Evolutionary conservation across 345 rosid genomes (phyloP), one percentile per base, ranked within the genome.

Genomic region (Trapa bicornis): DNA sequence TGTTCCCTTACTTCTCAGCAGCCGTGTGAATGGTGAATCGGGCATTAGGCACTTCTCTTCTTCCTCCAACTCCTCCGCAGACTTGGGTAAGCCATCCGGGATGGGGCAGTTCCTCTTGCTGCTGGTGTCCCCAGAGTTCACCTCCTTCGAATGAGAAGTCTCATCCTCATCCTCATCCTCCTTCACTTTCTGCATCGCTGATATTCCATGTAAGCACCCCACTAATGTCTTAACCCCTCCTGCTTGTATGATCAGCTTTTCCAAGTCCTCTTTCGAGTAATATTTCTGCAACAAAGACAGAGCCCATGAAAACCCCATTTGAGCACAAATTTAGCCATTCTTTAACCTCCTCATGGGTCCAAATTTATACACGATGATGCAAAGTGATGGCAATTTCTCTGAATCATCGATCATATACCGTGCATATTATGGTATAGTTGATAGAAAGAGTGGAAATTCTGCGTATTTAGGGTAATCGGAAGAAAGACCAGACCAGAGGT

Each of bases 51-150:
- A 83, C 41, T 65, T 80, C 75, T 87, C 98, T 82, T 89, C 96
- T 79, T 89, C 95, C 38, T 89, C 91, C 16, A 92, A 47, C 75
- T 92, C 96, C 57, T 82, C 81, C 67, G 47, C 73, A 0, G 95
- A 75, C 72, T 84, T 92, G 5, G 98, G 98, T 63, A 92, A 73
- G 63, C 95, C 95, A 64, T 92, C 96, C 0, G 95, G 98, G 11
- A 85, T 63, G 22, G 88, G 98, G 70, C 77, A 36, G 22, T 42
- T 70, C 42, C 70, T 37, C 67, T 68, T 82, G 43, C 69, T 82
- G 43, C 61, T 67, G 56, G 37, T 72, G 67, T 56, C 70, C 75
- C 74, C 77, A 5, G 71, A 36, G 5, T 64, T 73, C 52, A 33
- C 56, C 14, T 76, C 69, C 62, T 76, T 77, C 22, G 42, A 69